Percentiles rank a stretch among this genome's conserved stretches.
Evolutionary conservation across 768 basidiomycete species (phyloP).

Genomic region (Panaeolus cyanescens): DNA sequence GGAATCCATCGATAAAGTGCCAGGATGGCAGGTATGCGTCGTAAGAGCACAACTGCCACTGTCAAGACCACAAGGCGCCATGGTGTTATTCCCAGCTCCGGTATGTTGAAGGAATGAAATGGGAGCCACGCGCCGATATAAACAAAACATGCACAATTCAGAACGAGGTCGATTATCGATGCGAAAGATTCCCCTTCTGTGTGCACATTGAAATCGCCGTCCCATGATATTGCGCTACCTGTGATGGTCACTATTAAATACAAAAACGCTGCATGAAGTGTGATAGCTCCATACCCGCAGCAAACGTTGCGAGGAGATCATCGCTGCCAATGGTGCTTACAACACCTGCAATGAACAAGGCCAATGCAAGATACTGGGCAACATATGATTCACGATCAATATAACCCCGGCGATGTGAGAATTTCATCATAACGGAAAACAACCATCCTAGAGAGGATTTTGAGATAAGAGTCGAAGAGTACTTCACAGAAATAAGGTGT

Average conservation of each 20-base stretch:
- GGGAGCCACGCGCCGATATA: conserved; percentile 90
- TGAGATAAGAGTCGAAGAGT: not conserved
- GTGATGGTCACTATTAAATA: conserved; percentile 9
- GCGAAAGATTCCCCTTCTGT: conserved; percentile 88
- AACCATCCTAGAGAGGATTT: conserved; percentile 45
- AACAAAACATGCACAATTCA: conserved; percentile 80
- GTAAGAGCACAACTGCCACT: conserved; percentile 66
- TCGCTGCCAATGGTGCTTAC: conserved; percentile 82
- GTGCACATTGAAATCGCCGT: conserved; percentile 78
- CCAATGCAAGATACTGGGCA: conserved; percentile 77
- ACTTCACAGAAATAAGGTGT: conserved; percentile 24
- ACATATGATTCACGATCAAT: conserved; percentile 72
- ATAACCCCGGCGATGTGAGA: conserved; percentile 27
- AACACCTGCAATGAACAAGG: conserved; percentile 77
- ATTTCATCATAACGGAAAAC: conserved; percentile 75
- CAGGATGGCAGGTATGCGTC: conserved; percentile 81
- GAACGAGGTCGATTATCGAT: conserved; percentile 85
- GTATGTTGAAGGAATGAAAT: conserved; percentile 56
- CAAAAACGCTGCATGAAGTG: not conserved
- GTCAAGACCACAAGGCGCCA: conserved; percentile 74
- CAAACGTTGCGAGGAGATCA: conserved; percentile 89
- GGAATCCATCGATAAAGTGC: conserved; percentile 83
- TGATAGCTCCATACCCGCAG: conserved; percentile 56
- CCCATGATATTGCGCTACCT: conserved; percentile 93
- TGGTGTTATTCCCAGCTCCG: conserved; percentile 61